Conservation (phyloP, 352 stramenopile species). For the Stramenopiles sp. region DNA sequence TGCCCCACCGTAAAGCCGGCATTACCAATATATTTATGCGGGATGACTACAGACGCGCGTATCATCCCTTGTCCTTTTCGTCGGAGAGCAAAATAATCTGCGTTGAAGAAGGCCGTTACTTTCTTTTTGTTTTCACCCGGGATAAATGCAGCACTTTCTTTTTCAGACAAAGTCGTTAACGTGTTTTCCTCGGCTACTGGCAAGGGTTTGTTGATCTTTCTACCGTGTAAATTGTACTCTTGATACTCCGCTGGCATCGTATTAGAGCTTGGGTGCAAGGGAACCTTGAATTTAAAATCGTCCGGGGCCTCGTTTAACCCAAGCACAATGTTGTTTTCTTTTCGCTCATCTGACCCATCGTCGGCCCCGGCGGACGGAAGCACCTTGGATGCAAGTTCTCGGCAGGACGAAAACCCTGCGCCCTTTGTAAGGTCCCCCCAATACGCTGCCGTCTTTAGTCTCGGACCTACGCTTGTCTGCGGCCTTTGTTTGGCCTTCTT, state of each 20-base stretch:
- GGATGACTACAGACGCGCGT: background rate
- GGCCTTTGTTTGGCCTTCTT: background rate
- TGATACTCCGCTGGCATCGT: background rate
- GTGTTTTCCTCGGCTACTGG: background rate
- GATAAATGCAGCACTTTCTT: background rate
- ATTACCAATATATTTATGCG: background rate
- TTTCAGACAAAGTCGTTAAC: background rate
- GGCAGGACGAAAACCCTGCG: background rate
- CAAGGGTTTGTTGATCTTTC: too few species aligned
- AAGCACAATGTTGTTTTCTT: background rate
- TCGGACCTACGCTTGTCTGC: background rate
- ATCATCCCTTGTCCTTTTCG: background rate
- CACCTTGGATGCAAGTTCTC: background rate
- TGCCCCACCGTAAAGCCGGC: background rate
- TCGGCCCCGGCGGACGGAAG: background rate
- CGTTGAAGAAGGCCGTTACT: background rate
- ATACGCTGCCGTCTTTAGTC: background rate
- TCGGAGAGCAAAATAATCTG: background rate
- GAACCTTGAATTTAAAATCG: background rate
- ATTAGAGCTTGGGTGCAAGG: background rate
- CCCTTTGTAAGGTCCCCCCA: background rate
- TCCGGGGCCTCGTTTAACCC: background rate
- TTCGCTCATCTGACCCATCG: background rate
- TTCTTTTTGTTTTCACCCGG: background rate
- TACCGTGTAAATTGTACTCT: background rate